These are phyloP conservation scores for Candida frijolesensis DNA, from an alignment of 1,139 yeast genomes.

Conservation along the genomic window DNA sequence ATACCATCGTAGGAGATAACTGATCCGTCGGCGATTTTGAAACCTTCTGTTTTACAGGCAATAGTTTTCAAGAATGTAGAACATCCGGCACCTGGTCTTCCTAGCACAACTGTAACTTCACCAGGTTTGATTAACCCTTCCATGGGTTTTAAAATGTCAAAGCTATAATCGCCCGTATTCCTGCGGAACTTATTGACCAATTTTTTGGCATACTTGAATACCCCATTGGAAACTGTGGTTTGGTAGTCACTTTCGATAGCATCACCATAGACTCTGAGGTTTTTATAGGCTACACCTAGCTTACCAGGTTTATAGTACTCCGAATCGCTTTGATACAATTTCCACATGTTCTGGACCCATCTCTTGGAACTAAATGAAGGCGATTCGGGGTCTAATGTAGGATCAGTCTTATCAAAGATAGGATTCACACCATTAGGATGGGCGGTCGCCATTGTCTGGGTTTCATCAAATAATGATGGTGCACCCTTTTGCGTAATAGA, in stretches of 20 bases:
- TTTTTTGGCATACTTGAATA: conserved; percentile 23
- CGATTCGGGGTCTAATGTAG: conserved; percentile 10
- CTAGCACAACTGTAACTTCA: conserved; percentile 64
- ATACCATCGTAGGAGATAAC: conserved; percentile 37
- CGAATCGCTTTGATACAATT: conserved; percentile 55
- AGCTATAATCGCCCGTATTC: conserved; percentile 23
- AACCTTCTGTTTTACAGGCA: conserved; percentile 73
- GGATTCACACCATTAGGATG: conserved; percentile 14
- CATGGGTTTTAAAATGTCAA: conserved; percentile 38
- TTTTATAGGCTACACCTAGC: conserved; percentile 70
- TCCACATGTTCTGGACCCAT: conserved; percentile 75
- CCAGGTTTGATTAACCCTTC: conserved; percentile 54
- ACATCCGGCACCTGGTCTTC: conserved; percentile 66
- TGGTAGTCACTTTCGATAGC: conserved; percentile 82
- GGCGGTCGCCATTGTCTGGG: conserved; percentile 6
- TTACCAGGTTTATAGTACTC: conserved; percentile 64
- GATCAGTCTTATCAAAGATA: conserved; percentile 15
- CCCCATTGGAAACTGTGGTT: conserved; percentile 61
- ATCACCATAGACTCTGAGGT: conserved; percentile 71
- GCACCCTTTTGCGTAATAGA: conserved; percentile 10
- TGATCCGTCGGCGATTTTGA: conserved; percentile 56
- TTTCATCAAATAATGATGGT: conserved; percentile 10
- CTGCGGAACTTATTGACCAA: conserved; percentile 29
- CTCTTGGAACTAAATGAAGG: conserved; percentile 14
- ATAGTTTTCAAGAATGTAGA: conserved; percentile 74